Evolutionary conservation across 2,329 filamentous ascomycete genomes (phyloP).

Genomic region (Rhytidhysteron rufulum): DNA sequence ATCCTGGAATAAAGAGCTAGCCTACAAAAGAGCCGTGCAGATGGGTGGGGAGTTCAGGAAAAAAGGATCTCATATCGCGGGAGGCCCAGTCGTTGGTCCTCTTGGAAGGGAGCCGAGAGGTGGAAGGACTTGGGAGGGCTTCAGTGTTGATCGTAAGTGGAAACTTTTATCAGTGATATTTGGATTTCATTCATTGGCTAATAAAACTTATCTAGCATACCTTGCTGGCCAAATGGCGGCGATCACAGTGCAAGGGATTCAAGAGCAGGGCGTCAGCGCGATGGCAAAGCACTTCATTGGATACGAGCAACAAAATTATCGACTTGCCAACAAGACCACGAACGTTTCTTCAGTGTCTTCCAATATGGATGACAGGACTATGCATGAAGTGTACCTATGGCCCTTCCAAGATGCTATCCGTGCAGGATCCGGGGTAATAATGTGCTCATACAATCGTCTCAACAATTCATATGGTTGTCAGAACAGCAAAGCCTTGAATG

Average conservation of each 20-base stretch:
- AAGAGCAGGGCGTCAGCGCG: slow-evolving; percentile 30
- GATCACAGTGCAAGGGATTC: slow-evolving; percentile 26
- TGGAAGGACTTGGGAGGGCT: neutral
- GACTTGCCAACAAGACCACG: slow-evolving; percentile 26
- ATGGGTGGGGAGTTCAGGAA: too few species aligned
- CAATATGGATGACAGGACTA: slow-evolving; percentile 61
- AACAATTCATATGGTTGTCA: slow-evolving; percentile 31
- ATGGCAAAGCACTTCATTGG: slow-evolving; percentile 50
- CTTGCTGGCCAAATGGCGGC: slow-evolving; percentile 31
- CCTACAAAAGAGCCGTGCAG: too few species aligned
- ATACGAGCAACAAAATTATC: slow-evolving; percentile 57
- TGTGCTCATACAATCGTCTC: slow-evolving; percentile 50
- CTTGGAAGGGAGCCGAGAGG: slow-evolving; percentile 43
- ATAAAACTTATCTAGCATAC: too few species aligned
- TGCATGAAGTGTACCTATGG: slow-evolving; percentile 65
- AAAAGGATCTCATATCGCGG: too few species aligned
- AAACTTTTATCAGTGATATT: too few species aligned
- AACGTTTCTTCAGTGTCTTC: slow-evolving; percentile 55
- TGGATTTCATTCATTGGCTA: too few species aligned
- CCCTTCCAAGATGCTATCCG: slow-evolving; percentile 60
- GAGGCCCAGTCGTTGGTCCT: slow-evolving; percentile 66
- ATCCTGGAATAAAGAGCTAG: too few species aligned
- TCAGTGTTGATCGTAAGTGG: slow-evolving; percentile 24
- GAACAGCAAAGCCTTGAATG: slow-evolving; percentile 43
- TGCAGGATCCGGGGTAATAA: slow-evolving; percentile 56